These are phyloP conservation scores for Vitis hybrid DNA, from an alignment of 177 flowering plant species.

Conservation along the genomic window DNA sequence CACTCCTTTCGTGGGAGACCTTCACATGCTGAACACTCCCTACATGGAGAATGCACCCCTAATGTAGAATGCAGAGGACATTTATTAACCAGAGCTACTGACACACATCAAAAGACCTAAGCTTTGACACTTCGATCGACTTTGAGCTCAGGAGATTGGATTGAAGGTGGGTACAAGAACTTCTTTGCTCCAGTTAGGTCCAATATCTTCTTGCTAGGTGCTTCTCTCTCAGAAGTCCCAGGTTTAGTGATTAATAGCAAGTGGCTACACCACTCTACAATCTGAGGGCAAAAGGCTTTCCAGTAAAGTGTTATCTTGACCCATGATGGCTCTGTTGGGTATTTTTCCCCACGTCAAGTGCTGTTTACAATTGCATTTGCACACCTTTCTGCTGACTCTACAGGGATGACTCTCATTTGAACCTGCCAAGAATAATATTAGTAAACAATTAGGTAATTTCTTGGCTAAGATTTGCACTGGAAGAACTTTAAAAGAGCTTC, in stretches of 20 bases:
- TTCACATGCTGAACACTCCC: too few relatives aligned
- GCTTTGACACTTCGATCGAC: background rate
- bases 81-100: too few relatives aligned
- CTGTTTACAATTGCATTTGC: slow-evolving; percentile 36
- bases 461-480: too few relatives aligned
- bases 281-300: slow-evolving; percentile 39
- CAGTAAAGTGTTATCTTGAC: background rate
- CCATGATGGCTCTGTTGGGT: slow-evolving; percentile 45
- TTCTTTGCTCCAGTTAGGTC: slow-evolving; percentile 19
- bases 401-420: slow-evolving; percentile 13
- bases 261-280: slow-evolving; percentile 29
- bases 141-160: slow-evolving; percentile 17
- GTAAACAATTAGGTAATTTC: background rate
- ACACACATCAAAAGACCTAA: background rate
- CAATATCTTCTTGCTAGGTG: slow-evolving; percentile 26
- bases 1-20: too few relatives aligned
- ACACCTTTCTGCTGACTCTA: slow-evolving; percentile 15
- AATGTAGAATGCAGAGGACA: too few relatives aligned
- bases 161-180: slow-evolving; percentile 20
- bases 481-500: too few relatives aligned
- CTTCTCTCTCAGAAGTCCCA: slow-evolving; percentile 11
- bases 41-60: too few relatives aligned
- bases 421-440: slow-evolving; percentile 5
- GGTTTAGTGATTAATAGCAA: slow-evolving; percentile 5
- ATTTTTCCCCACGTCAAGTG: slow-evolving; percentile 39